Evolutionary conservation across 352 stramenopile species (phyloP), one percentile per base, ranked within the genome.

Genomic region (Phytophthora multivora): DNA sequence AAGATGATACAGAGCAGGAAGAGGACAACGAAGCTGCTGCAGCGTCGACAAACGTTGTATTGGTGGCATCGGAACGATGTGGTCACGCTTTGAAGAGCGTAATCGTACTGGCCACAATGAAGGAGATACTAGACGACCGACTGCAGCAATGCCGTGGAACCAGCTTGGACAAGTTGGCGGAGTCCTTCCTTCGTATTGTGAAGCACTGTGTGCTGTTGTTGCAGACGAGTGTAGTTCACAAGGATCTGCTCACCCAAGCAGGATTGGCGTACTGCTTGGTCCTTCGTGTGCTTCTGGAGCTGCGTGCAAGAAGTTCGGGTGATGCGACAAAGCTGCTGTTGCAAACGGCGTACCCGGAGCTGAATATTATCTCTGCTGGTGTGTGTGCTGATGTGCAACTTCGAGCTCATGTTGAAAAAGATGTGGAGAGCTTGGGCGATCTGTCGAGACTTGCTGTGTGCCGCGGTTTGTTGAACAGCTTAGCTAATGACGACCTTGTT

Each of bases 181-280:
- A 35, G n/a, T 50, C 40, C 6, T 79, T 91, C 12, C 31, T 71
- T 16, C 68, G 75, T 8, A 78, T 94, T 46, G 47, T 89, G 13
- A 51, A 67, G 26, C 68, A 86, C 39, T 90, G 83, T 51, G 73
- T 84, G 39, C 51, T 88, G n/a, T 67, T 94, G 30, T 49, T 94
- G 36, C 71, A 86, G 55, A 91, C 83, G 2, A 63, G 46, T 15
- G 85, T 91, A 18, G 81, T 91, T n/a, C 80, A 89, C 63, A 94
- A 94, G 59, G 83, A 92, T 10, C 49, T 94, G 51, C 74, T 94
- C 5, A 94, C 85, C 0, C 83, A 91, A 54, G 81, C 83, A 4
- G 85, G 80, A 4, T 65, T 94, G 15, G 77, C 80, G 9, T 88
- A 87, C 59, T 88, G 81, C 41, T 69, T 92, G 7, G 43, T 91